phyloP scores from a whole-genome alignment of 2,329 filamentous ascomycete genomes.

The Trichophyton schoenleinii region DNA sequence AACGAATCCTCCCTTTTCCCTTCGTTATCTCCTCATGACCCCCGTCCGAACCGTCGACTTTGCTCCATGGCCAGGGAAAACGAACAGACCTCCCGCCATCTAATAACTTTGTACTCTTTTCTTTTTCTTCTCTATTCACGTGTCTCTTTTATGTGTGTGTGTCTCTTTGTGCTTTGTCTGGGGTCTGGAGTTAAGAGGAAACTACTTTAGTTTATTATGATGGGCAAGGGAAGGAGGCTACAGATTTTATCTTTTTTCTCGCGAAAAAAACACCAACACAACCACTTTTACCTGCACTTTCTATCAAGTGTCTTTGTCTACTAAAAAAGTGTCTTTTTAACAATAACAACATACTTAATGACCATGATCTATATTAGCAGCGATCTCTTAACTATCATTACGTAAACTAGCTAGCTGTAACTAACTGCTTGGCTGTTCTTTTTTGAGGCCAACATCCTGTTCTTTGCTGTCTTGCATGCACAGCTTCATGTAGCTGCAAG shows the following conservation, averaged over 20 bases:
- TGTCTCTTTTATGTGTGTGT: background rate
- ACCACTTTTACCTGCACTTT: no score
- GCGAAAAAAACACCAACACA: background rate
- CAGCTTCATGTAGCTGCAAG: no score
- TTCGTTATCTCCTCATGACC: background rate
- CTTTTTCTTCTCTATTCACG: background rate
- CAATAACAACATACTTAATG: background rate
- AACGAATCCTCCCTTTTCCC: background rate
- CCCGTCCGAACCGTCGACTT: background rate
- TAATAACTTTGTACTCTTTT: background rate
- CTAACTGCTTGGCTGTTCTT: no score
- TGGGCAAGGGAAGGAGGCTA: background rate
- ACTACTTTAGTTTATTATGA: no score
- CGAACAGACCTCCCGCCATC: background rate
- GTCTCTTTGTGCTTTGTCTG: background rate
- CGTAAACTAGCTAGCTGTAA: background rate
- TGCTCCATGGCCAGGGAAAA: background rate
- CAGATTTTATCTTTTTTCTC: background rate
- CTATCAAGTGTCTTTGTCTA: slow-evolving; percentile 14
- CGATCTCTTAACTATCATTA: background rate
- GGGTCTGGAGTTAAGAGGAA: background rate
- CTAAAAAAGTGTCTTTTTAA: slow-evolving; percentile 4
- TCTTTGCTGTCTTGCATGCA: no score
- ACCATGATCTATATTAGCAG: no score
- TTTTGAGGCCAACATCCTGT: no score